phyloP scores from a whole-genome alignment of 768 basidiomycete genomes.

The Steccherinum ochraceum region DNA sequence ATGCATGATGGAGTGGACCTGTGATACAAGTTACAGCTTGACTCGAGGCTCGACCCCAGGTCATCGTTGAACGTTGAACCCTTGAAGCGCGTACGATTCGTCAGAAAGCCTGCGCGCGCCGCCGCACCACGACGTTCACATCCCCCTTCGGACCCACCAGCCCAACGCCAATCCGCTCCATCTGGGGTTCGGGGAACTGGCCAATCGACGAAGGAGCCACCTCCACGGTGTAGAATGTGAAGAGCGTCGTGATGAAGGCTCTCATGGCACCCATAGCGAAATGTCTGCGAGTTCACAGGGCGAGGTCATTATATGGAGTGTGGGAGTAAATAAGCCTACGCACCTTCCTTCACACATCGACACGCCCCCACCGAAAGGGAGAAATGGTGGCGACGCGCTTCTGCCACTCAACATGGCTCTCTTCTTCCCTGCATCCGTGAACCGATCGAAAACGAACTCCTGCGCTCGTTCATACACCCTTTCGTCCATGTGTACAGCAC shows the following conservation, averaged over 20 bases:
- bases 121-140: neutral
- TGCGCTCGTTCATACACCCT: slow-evolving; percentile 11
- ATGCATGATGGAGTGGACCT: too few relatives aligned
- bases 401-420: slow-evolving; percentile 1
- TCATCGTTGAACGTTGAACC: too few relatives aligned
- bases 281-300: neutral
- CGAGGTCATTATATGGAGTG: too few relatives aligned
- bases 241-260: neutral
- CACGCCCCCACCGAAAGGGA: slow-evolving; percentile 22
- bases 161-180: neutral
- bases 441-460: slow-evolving; percentile 10
- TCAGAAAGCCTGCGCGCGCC: neutral
- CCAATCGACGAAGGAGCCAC: neutral
- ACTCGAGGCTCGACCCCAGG: too few relatives aligned
- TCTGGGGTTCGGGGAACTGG: neutral
- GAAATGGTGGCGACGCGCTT: slow-evolving; percentile 12
- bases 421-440: slow-evolving; percentile 2
- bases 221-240: neutral
- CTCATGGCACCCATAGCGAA: neutral
- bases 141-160: slow-evolving; percentile 1
- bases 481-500: slow-evolving; percentile 12
- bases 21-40: too few relatives aligned
- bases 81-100: too few relatives aligned
- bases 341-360: slow-evolving; percentile 23
- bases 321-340: too few relatives aligned